Evolutionary conservation across 148 eudicot genomes (phyloP).

Genomic region (Hydrangea macrophylla): DNA sequence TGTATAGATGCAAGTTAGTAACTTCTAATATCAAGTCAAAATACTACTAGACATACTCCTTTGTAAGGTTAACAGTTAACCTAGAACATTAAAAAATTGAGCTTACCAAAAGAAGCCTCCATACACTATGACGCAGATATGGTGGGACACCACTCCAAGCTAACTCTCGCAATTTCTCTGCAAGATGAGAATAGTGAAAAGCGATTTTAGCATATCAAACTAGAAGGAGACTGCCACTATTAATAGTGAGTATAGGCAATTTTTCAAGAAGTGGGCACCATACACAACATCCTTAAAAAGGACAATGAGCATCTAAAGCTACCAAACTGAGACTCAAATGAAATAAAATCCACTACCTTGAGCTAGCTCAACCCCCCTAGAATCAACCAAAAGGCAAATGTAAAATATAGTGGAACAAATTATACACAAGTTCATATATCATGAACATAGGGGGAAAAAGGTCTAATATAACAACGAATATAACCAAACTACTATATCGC

Average conservation of each 20-base stretch:
- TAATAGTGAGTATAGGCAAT: not conserved
- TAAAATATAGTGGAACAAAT: no score
- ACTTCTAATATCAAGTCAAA: not conserved
- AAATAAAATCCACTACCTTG: no score
- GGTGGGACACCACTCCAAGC: conserved; percentile 97
- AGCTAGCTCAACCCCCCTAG: no score
- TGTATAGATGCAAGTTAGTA: not conserved
- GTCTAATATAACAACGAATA: no score
- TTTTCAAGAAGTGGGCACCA: not conserved
- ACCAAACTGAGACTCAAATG: no score
- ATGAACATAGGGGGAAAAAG: no score
- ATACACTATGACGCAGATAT: conserved; percentile 80
- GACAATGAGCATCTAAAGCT: no score
- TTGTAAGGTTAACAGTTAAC: not conserved
- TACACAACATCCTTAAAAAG: no score
- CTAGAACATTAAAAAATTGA: not conserved
- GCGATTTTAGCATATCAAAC: not conserved
- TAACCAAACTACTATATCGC: no score
- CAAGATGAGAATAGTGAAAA: conserved; percentile 13
- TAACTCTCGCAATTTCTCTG: conserved; percentile 82
- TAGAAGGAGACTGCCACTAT: not conserved
- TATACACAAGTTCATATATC: no score
- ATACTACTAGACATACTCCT: not conserved
- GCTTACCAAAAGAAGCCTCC: conserved; percentile 95
- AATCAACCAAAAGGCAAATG: no score